Base-by-base conservation (phyloP, 768 basidiomycete genomes). In the Leccinum obscurum region DNA sequence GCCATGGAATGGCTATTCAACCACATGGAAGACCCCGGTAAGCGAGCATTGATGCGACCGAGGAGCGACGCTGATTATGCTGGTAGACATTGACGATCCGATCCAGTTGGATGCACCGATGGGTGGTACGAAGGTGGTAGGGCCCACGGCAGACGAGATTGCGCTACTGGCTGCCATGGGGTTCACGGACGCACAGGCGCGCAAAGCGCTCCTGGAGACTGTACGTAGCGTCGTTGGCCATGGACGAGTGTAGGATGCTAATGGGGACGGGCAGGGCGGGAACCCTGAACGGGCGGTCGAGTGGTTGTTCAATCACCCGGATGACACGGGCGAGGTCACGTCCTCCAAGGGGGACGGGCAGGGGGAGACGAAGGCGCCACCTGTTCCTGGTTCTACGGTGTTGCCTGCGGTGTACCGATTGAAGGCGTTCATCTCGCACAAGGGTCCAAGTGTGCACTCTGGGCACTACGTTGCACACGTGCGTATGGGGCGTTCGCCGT, bases 1-100 rank as follows among this genome's bases (percentile, higher is more conserved):
- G 97, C 97, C 0, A 96, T 96, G 94, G 88, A 93, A 60, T 99
- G 96, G 96, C 74, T 99, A 46, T 96, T 98, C 69, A 80, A 74
- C 49, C 96, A 98, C 72, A 92, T 95, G 92, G 95, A 98, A 1
- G 96, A 98, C 73, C 80, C 93, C 13, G 92, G 94, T 92, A 50
- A 8, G 78, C 64, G 7, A 39, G 4, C 22, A 46, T 4, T 1
- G 4, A 32, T 32, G 2, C 7, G 46, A 44, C 22, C 17, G 41
- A 49, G 4, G 35, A 24, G 7, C n/a, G 22, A 32, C 22, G 37
- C 37, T 30, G 54, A 68, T 6, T 1, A 15, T 41, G n/a, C 5
- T 4, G 13, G 2, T 66, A 95, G 95, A 95, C 69, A 95, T 98
- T 69, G 95, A 98, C 71, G 80, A 78, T 1, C 95, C 93, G 0